phyloP scores from a whole-genome alignment of 495 filamentous ascomycete species.

The Aspergillus heteromorphus region DNA sequence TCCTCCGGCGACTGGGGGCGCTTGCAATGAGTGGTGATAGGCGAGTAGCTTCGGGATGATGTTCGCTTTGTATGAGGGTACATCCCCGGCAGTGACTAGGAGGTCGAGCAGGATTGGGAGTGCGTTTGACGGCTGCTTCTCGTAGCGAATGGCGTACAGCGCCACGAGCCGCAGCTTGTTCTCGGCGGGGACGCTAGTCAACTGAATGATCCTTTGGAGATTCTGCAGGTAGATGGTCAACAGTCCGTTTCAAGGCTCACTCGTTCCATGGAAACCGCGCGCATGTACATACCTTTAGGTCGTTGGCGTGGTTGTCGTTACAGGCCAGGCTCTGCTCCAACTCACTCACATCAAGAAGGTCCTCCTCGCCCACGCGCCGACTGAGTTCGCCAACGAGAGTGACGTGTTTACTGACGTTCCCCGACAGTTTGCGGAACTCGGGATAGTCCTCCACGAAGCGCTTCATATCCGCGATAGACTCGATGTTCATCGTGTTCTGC shows the following conservation, averaged over 20 bases:
- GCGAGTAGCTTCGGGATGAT: slow-evolving; percentile 70
- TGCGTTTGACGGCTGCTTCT: slow-evolving; percentile 73
- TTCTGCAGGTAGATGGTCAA: slow-evolving; percentile 43
- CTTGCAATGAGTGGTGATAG: slow-evolving; percentile 80
- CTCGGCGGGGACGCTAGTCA: slow-evolving; percentile 63
- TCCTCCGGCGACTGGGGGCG: slow-evolving; percentile 60
- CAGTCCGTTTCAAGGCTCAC: background rate
- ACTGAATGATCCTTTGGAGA: slow-evolving; percentile 76
- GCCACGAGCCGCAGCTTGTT: slow-evolving; percentile 86
- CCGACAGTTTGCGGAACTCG: slow-evolving; percentile 92
- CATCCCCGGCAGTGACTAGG: slow-evolving; percentile 66
- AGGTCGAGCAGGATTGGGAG: slow-evolving; percentile 80
- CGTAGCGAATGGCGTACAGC: slow-evolving; percentile 87
- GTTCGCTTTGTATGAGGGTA: slow-evolving; percentile 66
- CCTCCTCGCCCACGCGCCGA: slow-evolving; percentile 75
- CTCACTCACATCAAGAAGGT: slow-evolving; percentile 88
- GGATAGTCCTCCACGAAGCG: slow-evolving; percentile 98
- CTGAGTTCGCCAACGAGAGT: slow-evolving; percentile 92
- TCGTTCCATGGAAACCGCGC: background rate
- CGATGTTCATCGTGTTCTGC: slow-evolving; percentile 86
- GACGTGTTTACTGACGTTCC: slow-evolving; percentile 98
- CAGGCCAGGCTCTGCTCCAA: slow-evolving; percentile 95
- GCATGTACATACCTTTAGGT: slow-evolving; percentile 67
- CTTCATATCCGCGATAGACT: slow-evolving; percentile 97
- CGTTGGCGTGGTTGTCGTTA: slow-evolving; percentile 85